Evolutionary conservation across 495 filamentous ascomycete species (phyloP).

Genomic region (Tricharina praecox): DNA sequence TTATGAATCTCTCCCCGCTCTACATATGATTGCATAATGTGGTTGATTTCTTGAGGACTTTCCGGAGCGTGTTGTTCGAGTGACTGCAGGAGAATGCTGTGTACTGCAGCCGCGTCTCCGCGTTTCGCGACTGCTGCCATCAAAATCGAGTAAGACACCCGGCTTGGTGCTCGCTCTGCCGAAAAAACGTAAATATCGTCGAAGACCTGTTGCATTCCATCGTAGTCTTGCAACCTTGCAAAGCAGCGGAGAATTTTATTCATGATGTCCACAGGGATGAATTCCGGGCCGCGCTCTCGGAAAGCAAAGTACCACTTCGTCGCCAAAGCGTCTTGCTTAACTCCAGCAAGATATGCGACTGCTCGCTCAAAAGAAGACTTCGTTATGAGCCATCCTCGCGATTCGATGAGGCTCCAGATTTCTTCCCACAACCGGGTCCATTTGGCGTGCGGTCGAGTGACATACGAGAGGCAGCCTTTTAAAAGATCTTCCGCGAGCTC

Average conservation of each 20-base stretch:
- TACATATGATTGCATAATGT: conserved; percentile 34
- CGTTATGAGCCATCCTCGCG: not conserved
- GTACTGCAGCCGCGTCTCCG: conserved; percentile 40
- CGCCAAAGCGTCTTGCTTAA: not conserved
- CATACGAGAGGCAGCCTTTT: conserved; percentile 4
- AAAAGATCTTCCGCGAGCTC: conserved; percentile 2
- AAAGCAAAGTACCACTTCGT: not conserved
- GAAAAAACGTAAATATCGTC: conserved; percentile 35
- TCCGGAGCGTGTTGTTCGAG: conserved; percentile 34
- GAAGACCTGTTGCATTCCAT: conserved; percentile 36
- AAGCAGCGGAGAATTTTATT: conserved; percentile 31
- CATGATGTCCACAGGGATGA: conserved; percentile 18
- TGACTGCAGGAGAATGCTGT: conserved; percentile 41
- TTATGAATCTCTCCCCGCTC: conserved; percentile 37
- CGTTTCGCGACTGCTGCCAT: conserved; percentile 36
- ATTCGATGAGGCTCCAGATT: not conserved
- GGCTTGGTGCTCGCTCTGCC: conserved; percentile 26
- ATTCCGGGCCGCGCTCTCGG: not conserved
- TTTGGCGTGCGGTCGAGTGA: not conserved
- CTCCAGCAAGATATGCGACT: not conserved
- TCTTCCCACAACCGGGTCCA: conserved; percentile 2
- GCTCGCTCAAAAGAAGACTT: not conserved
- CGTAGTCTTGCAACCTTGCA: conserved; percentile 27
- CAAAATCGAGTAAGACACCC: conserved; percentile 33
- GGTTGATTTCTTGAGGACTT: conserved; percentile 9